Conservation (phyloP, 805 yeast species). For the Candida schatavii region DNA sequence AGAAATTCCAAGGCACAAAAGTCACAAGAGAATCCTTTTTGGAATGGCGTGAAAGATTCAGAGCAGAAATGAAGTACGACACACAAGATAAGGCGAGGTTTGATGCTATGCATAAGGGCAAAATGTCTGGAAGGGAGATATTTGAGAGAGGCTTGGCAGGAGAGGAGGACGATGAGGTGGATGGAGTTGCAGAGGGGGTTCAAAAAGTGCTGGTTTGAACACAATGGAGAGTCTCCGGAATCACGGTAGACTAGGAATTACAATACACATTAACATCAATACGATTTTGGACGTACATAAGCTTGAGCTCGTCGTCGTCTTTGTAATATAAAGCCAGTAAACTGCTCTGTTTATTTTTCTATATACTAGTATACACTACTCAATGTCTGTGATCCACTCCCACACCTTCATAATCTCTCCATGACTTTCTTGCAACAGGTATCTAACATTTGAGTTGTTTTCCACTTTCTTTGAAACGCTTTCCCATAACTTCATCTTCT, state of each 20-base stretch:
- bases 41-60: constrained; percentile 70
- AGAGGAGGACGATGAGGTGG: constrained; percentile 46
- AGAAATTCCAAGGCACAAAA: constrained; percentile 86
- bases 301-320: too few relatives aligned
- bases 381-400: constrained; percentile 66
- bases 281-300: too few relatives aligned
- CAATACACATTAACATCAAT: too few relatives aligned
- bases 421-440: constrained; percentile 64
- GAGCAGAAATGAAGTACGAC: constrained; percentile 71
- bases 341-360: too few relatives aligned
- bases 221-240: neutral
- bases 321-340: too few relatives aligned
- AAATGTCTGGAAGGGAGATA: constrained; percentile 82
- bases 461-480: constrained; percentile 56
- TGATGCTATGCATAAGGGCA: constrained; percentile 63
- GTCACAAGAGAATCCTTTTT: constrained; percentile 76
- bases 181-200: neutral
- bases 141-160: constrained; percentile 87
- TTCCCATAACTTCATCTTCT: constrained; percentile 56
- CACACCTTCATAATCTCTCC: constrained; percentile 88
- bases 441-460: constrained; percentile 60
- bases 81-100: constrained; percentile 52
- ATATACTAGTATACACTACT: constrained; percentile 2
- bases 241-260: too few relatives aligned
- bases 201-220: neutral